These are phyloP conservation scores for Terfezia claveryi DNA, from an alignment of 495 filamentous ascomycete genomes.

Conservation along the genomic window DNA sequence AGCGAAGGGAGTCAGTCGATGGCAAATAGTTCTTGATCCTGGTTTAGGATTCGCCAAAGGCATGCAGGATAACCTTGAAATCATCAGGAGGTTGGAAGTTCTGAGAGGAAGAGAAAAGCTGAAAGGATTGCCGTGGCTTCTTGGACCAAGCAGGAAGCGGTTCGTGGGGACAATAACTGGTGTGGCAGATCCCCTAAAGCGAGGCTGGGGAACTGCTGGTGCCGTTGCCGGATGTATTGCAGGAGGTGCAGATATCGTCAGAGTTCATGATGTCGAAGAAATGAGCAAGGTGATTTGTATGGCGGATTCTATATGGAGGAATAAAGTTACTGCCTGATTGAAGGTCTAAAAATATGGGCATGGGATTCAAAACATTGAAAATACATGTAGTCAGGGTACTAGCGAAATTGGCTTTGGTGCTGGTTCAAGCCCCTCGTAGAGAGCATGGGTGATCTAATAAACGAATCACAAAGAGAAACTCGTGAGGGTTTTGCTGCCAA, in stretches of 20 bases:
- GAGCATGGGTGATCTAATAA: too few relatives aligned
- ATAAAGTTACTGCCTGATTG: neutral
- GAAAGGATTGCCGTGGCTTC: constrained; percentile 61
- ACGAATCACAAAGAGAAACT: too few relatives aligned
- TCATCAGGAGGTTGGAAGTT: constrained; percentile 43
- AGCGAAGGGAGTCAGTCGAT: constrained; percentile 60
- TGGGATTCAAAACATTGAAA: too few relatives aligned
- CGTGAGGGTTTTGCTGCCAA: too few relatives aligned
- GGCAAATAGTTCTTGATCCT: constrained; percentile 88
- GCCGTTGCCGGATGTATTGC: constrained; percentile 70
- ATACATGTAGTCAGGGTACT: too few relatives aligned
- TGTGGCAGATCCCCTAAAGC: constrained; percentile 32
- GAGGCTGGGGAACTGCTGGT: constrained; percentile 67
- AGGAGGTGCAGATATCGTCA: constrained; percentile 83
- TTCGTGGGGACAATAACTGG: constrained; percentile 74
- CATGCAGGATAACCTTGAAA: constrained; percentile 52
- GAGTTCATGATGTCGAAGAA: constrained; percentile 82
- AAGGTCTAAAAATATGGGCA: too few relatives aligned
- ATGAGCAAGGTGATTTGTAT: constrained; percentile 76
- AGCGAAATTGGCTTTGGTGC: too few relatives aligned
- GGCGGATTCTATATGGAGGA: constrained; percentile 71
- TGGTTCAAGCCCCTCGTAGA: too few relatives aligned
- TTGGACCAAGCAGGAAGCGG: constrained; percentile 73
- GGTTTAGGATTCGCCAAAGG: constrained; percentile 87
- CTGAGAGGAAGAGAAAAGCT: constrained; percentile 42